Evolutionary conservation across 1,139 yeast genomes (phyloP), one percentile per base, ranked within the genome.

Genomic region (Kurtzmaniella quercitrusa): DNA sequence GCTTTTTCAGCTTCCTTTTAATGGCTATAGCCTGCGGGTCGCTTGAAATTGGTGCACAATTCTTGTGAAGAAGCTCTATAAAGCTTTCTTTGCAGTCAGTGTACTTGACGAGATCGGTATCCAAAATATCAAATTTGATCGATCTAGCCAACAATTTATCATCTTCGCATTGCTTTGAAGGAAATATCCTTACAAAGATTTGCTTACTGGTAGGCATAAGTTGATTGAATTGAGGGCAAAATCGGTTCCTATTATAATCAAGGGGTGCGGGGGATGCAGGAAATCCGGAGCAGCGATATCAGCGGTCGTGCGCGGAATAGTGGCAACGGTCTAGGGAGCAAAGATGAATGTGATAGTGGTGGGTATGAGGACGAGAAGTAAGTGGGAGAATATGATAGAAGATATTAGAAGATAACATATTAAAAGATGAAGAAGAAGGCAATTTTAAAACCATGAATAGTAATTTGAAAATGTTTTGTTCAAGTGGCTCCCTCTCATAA

Each of bases 1-100:
- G 61, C 50, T 71, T 71, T 58, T 74, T 75, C 7, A 77, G 71
- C 48, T 68, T 72, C 47, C 81, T 59, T 36, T 47, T 32, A 42
- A 53, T 37, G 42, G 43, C 18, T 20, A 42, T 14, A 8, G 14
- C n/a, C 4, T 42, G 39, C 2, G 45, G 42, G 35, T 36, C 28
- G 18, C 35, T 39, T 2, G 34, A 23, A 22, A 42, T 20, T 5
- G 38, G 35, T n/a, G 34, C 8, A 19, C 34, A 39, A 3, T 15
- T 16, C n/a, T n/a, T 26, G 3, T 30, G 11, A n/a, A 57, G 47
- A 19, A 50, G 48, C 8, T 41, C 47, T 28, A 51, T 45, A 36
- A 57, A 50, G 17, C 48, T 42, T n/a, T 41, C 39, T 44, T 57
- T 57, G 22, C 50, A 45, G 20, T 41, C 50, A 19, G 56, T 42